A percentile compares a stretch with the other conserved stretches of the same genome.
Evolutionary conservation across 495 filamentous ascomycete species (phyloP).

Genomic region (Glonium stellatum): DNA sequence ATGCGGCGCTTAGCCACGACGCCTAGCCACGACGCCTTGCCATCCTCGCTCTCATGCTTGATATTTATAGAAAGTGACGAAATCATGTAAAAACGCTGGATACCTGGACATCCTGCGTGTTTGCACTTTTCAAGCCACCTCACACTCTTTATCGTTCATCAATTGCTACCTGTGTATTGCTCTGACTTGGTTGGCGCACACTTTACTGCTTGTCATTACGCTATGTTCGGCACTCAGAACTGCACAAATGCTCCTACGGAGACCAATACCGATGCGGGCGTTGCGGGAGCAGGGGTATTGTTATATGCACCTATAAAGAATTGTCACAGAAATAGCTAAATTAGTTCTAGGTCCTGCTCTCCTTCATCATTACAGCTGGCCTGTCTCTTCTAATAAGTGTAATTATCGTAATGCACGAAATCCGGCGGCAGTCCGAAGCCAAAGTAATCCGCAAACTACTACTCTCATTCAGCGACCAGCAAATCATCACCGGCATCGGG

Average conservation of each 20-base stretch:
- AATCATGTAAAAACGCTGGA: too few relatives aligned
- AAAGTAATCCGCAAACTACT: constrained; percentile 52
- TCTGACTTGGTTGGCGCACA: too few relatives aligned
- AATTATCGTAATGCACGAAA: constrained; percentile 44
- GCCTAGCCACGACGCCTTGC: too few relatives aligned
- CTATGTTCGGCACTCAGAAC: constrained; percentile 33
- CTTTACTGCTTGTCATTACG: too few relatives aligned
- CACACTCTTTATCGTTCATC: too few relatives aligned
- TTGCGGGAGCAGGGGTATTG: constrained; percentile 52
- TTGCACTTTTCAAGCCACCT: too few relatives aligned
- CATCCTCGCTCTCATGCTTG: too few relatives aligned
- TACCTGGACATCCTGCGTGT: too few relatives aligned
- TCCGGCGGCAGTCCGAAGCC: constrained; percentile 29
- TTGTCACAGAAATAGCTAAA: not conserved
- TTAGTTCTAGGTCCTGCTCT: constrained; percentile 46
- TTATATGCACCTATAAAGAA: not conserved
- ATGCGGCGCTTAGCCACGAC: too few relatives aligned
- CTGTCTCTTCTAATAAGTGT: constrained; percentile 43
- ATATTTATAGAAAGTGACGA: too few relatives aligned
- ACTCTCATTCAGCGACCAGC: constrained; percentile 52
- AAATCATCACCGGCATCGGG: constrained; percentile 55
- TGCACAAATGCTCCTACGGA: constrained; percentile 43
- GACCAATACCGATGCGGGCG: constrained; percentile 47
- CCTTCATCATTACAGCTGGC: constrained; percentile 52
- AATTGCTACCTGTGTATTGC: too few relatives aligned